phyloP scores from a whole-genome alignment of 139 green algal genomes.

The Chlorella sp. region DNA sequence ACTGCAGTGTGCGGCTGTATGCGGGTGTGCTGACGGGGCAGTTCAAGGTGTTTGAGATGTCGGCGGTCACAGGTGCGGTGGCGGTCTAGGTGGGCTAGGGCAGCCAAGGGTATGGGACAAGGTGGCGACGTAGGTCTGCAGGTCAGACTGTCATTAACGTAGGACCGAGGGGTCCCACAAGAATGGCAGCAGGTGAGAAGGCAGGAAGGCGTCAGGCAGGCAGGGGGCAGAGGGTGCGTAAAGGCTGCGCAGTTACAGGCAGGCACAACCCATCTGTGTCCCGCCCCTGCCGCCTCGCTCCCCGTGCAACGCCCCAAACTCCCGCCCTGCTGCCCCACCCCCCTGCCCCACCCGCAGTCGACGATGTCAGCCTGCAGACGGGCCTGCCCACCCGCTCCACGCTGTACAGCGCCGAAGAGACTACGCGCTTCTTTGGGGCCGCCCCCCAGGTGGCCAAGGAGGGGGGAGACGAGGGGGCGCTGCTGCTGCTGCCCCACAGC shows the following conservation, averaged over 20 bases:
- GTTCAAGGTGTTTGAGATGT: constrained; percentile 63
- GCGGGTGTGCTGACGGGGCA: constrained; percentile 20
- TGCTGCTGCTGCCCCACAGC: constrained; percentile 42
- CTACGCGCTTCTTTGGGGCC: background rate
- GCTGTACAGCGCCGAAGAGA: constrained; percentile 36
- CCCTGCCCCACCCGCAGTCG: constrained; percentile 12
- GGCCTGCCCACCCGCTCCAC: constrained; percentile 26
- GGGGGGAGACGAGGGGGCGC: constrained; percentile 17
- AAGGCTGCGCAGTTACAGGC: background rate
- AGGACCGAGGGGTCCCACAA: too few relatives aligned
- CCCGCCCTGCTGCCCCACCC: background rate
- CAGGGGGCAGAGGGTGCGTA: background rate
- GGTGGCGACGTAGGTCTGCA: too few relatives aligned
- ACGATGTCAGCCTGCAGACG: constrained; percentile 47
- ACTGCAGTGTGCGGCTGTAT: constrained; percentile 12
- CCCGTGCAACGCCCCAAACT: background rate
- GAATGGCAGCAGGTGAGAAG: too few relatives aligned
- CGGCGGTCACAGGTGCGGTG: constrained; percentile 30
- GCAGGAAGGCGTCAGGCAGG: too few relatives aligned
- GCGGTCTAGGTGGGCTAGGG: background rate
- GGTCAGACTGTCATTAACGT: too few relatives aligned
- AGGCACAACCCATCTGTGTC: background rate
- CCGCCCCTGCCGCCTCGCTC: background rate
- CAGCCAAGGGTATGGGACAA: background rate
- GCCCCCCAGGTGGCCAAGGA: background rate